Base-by-base conservation (phyloP, 257 asterid genomes). In the Schizonepeta tenuifolia region DNA sequence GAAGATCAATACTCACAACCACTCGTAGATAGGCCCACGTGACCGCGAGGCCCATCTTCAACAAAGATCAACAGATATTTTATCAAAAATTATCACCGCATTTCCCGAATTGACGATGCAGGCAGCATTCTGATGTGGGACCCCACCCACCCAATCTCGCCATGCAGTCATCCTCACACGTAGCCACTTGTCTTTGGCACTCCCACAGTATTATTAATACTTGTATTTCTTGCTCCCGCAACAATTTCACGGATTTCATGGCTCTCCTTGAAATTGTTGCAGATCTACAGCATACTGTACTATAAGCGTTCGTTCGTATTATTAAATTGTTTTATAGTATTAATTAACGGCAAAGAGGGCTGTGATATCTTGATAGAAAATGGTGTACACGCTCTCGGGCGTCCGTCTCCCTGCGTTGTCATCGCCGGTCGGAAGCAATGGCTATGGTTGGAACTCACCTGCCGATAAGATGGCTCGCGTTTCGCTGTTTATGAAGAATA, bases 311-410 rank as follows among this genome's bases (percentile, higher is more conserved):
- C n/a, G n/a, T n/a, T n/a, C n/a, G n/a, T n/a, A n/a, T n/a, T n/a
- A n/a, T n/a, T n/a, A n/a, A n/a, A n/a, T n/a, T n/a, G n/a, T n/a
- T n/a, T n/a, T n/a, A n/a, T n/a, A n/a, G n/a, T n/a, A n/a, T n/a
- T 12, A 4, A 13, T 44, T 41, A 41, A 13, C 1, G 21, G 5
- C 56, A 33, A n/a, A n/a, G 10, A 36, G 35, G 33, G 58, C 21
- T 28, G 49, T 7, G 10, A 1, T n/a, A 1, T 46, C 24, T 36
- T 2, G 6, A 3, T 51, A 20, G 31, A 36, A 62, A 66, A 93
- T 93, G 98, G 96, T 86, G 46, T 87, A 86, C 49, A 79, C 96
- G 36, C 74, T 91, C 22, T 76, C 92, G 0, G 96, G 92, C 3
- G 85, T 86, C 63, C 79, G 92, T 15, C 65, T 88, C 78, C 96